phyloP scores from a whole-genome alignment of 306 rosid genomes.

The Medicago ruthenica region DNA sequence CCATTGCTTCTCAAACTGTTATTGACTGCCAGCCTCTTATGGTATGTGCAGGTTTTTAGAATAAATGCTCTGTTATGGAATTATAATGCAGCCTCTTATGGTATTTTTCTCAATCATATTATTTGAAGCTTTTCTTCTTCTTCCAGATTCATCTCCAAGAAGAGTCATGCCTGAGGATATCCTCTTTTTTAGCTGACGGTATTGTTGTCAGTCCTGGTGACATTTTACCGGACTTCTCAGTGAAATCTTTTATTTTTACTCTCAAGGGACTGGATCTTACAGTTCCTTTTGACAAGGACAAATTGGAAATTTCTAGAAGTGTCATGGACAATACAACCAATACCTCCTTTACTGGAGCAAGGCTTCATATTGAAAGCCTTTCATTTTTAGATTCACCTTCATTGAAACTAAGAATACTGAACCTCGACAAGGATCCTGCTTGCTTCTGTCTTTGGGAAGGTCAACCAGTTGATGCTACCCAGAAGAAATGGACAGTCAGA shows the following conservation, averaged over 20 bases:
- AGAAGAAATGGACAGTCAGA: conserved; percentile 79
- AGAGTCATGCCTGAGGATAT: conserved; percentile 88
- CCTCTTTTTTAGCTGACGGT: conserved; percentile 93
- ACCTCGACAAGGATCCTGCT: conserved; percentile 93
- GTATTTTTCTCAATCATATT: conserved; percentile 21
- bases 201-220: conserved; percentile 78
- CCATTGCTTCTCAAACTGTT: conserved; percentile 87
- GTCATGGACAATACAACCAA: conserved; percentile 49
- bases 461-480: conserved; percentile 90
- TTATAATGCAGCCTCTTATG: conserved; percentile 9
- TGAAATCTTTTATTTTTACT: conserved; percentile 69
- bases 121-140: conserved; percentile 32
- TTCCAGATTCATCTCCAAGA: conserved; percentile 89
- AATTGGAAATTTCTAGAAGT: conserved; percentile 52
- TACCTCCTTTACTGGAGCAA: conserved; percentile 81
- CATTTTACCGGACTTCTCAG: conserved; percentile 84
- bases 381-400: conserved; percentile 73
- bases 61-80: conserved; percentile 8
- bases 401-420: conserved; percentile 63
- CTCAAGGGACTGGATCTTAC: conserved; percentile 77
- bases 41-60: conserved; percentile 61
- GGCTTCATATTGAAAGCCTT: conserved; percentile 77
- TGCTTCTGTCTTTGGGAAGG: conserved; percentile 94
- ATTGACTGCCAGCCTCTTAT: conserved; percentile 85
- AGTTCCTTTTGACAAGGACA: conserved; percentile 69